Evolutionary conservation across 2,329 filamentous ascomycete genomes (phyloP).

Genomic region (Aspergillus puulaauensis): DNA sequence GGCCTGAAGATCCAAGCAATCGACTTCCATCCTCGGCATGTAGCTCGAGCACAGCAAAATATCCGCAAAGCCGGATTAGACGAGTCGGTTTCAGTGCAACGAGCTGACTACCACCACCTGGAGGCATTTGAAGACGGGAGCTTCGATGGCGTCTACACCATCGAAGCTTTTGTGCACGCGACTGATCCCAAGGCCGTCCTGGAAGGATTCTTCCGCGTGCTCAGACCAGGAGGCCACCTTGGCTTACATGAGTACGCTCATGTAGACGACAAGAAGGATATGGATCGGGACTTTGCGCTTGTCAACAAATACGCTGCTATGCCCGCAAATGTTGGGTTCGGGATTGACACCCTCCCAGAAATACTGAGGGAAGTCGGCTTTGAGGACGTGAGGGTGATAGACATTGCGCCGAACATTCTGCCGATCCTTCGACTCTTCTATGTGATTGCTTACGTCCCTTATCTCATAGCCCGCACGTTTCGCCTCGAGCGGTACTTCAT

Average conservation of each 20-base stretch:
- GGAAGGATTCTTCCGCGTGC: constrained; percentile 47
- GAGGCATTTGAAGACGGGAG: constrained; percentile 37
- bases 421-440: constrained; percentile 53
- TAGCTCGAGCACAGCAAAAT: constrained; percentile 46
- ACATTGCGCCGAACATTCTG: constrained; percentile 48
- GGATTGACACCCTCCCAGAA: constrained; percentile 27
- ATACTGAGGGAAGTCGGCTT: constrained; percentile 47
- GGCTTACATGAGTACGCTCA: constrained; percentile 52
- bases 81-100: constrained; percentile 34
- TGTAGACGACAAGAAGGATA: constrained; percentile 26
- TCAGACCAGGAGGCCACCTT: constrained; percentile 50
- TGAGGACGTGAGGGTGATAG: constrained; percentile 43
- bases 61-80: constrained; percentile 25
- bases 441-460: constrained; percentile 48
- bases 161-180: constrained; percentile 58
- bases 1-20: constrained; percentile 46
- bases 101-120: constrained; percentile 55
- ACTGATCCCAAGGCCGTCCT: constrained; percentile 48
- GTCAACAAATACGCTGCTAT: constrained; percentile 49
- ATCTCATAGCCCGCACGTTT: constrained; percentile 43
- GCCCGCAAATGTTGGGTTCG: constrained; percentile 44
- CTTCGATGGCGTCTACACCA: constrained; percentile 56
- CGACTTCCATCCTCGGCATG: constrained; percentile 47
- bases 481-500: constrained; percentile 48
- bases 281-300: constrained; percentile 30